These are phyloP conservation scores for Jatropha curcas DNA, from an alignment of 345 rosid species.

Conservation along the genomic window DNA sequence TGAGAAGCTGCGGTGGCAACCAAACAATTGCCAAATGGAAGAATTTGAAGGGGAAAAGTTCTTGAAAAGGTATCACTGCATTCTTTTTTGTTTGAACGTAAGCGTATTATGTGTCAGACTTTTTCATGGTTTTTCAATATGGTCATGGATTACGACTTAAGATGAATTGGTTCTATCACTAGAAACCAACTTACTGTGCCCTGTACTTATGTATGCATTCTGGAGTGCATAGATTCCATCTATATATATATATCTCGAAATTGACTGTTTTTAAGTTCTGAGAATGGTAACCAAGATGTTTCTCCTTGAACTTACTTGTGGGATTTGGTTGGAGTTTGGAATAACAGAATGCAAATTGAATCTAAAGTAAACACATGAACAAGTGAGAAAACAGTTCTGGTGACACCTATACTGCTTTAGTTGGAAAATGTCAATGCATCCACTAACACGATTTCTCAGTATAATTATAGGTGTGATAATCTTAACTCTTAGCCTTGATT, in stretches of 20 bases:
- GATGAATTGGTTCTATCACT: not conserved
- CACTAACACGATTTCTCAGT: not conserved
- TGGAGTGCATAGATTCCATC: not conserved
- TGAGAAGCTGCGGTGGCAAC: conserved; percentile 82
- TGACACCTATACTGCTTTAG: not conserved
- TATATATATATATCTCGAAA: not conserved
- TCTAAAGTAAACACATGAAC: not conserved
- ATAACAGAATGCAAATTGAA: not conserved
- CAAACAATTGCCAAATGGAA: conserved; percentile 79
- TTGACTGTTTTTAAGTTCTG: not conserved
- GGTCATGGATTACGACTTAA: not conserved
- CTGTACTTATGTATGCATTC: not conserved
- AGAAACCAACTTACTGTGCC: not conserved
- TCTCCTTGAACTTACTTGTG: not conserved
- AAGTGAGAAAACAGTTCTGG: not conserved
- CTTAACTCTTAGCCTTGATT: not conserved
- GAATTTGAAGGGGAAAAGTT: conserved; percentile 71
- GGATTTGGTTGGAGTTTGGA: not conserved
- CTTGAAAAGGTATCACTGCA: conserved; percentile 56
- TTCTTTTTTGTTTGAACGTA: not conserved
- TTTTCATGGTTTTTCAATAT: conserved; percentile 7
- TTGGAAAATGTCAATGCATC: not conserved
- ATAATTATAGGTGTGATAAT: not conserved
- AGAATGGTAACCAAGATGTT: not conserved
- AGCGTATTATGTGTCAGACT: not conserved